phyloP scores from a whole-genome alignment of 768 basidiomycete species.

The Rhizopogon salebrosus region DNA sequence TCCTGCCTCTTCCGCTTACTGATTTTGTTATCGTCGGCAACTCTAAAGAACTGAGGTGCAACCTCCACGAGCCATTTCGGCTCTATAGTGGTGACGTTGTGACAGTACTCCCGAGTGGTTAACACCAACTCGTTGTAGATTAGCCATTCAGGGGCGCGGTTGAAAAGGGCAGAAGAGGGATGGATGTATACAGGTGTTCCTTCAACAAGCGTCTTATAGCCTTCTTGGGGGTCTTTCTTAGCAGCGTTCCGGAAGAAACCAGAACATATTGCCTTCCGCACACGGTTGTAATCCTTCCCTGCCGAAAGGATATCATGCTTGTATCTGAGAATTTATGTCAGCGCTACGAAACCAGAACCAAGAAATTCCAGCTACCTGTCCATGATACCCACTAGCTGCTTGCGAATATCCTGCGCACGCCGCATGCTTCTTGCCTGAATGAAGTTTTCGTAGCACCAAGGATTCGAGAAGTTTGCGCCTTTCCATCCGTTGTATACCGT shows the following conservation, averaged over 20 bases:
- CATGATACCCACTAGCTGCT: conserved; percentile 98
- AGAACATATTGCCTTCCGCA: conserved; percentile 93
- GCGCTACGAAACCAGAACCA: neutral
- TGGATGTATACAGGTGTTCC: conserved; percentile 99
- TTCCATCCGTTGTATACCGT: conserved; percentile 99
- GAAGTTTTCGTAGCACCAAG: conserved; percentile 99
- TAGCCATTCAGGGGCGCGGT: conserved; percentile 93
- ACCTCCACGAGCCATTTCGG: conserved; percentile 99
- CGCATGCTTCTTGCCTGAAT: conserved; percentile 98
- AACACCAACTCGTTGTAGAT: conserved; percentile 95
- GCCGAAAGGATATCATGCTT: conserved; percentile 96
- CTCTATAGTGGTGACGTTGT: conserved; percentile 92
- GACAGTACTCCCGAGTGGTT: conserved; percentile 93
- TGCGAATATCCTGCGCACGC: conserved; percentile 94
- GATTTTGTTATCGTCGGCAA: conserved; percentile 96
- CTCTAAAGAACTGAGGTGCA: conserved; percentile 97
- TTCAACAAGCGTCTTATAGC: conserved; percentile 96
- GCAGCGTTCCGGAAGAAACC: conserved; percentile 98
- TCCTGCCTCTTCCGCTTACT: conserved; percentile 94
- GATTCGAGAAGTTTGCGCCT: conserved; percentile 90
- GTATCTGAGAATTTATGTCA: conserved; percentile 48
- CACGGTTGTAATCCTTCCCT: conserved; percentile 87
- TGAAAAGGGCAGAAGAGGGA: conserved; percentile 94
- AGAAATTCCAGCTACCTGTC: conserved; percentile 62
- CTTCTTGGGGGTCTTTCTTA: conserved; percentile 97